Evolutionary conservation across 2,329 filamentous ascomycete species (phyloP).

Genomic region (Neurospora sp.): DNA sequence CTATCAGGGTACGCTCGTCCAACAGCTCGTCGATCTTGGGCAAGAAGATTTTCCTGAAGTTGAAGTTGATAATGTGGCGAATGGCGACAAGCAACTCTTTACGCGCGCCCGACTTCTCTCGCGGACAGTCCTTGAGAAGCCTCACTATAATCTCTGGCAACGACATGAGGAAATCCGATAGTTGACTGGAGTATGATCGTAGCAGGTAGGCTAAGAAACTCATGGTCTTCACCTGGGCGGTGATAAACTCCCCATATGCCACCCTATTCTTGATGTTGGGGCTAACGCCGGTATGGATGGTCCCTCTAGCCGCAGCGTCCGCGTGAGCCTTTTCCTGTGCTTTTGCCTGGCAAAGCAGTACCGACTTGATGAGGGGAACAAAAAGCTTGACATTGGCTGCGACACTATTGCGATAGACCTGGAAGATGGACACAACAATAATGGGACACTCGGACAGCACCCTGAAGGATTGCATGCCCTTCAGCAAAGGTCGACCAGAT

Average conservation of each 20-base stretch:
- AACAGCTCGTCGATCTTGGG: conserved; percentile 90
- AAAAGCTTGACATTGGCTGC: conserved; percentile 81
- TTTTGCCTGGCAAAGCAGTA: conserved; percentile 78
- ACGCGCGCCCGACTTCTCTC: conserved; percentile 84
- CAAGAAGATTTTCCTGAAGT: conserved; percentile 90
- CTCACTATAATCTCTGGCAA: conserved; percentile 86
- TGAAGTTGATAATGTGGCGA: conserved; percentile 97
- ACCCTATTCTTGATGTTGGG: conserved; percentile 86
- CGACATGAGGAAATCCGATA: conserved; percentile 77
- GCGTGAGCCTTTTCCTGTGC: conserved; percentile 87
- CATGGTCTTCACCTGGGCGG: conserved; percentile 98
- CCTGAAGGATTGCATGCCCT: conserved; percentile 98
- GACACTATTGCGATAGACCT: conserved; percentile 75
- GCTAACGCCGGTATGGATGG: conserved; percentile 86
- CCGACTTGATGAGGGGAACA: conserved; percentile 85
- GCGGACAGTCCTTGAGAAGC: conserved; percentile 82
- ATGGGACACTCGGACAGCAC: conserved; percentile 96
- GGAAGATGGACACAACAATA: conserved; percentile 96
- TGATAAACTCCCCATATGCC: conserved; percentile 96
- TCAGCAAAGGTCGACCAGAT: conserved; percentile 65
- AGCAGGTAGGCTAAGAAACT: conserved; percentile 93
- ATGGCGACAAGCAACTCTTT: conserved; percentile 96
- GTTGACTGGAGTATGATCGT: conserved; percentile 73
- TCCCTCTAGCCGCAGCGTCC: conserved; percentile 68
- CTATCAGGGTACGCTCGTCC: conserved; percentile 88